Evolutionary conservation across 1,284 basidiomycete genomes (phyloP), one percentile per base, ranked within the genome.

Genomic region (Xerocomus nothofagi): DNA sequence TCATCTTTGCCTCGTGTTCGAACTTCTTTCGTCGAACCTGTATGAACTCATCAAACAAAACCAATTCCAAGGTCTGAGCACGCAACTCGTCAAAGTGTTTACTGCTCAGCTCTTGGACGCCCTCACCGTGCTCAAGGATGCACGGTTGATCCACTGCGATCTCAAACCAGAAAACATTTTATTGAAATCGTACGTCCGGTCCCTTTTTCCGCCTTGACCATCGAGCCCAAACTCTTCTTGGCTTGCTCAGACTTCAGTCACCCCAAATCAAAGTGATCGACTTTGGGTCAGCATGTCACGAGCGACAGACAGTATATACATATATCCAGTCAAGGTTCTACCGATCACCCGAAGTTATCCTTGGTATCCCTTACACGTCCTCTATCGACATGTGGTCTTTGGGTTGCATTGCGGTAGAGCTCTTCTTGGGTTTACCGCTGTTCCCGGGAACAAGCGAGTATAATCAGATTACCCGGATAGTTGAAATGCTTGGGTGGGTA

Each of bases 11-110:
- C 86, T 99, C 56, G 96, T 99, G 40, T 98, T 99, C 67, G 96
- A 99, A 72, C 81, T 98, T 49, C 81, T 99, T 8, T 97, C 93
- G 17, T 97, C 93, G 34, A 99, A 99, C 68, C 78, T 99, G 53
- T 99, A 99, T 77, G 96, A 99, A 72, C 82, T 99, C 61, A 99
- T 99, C 84, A 99, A 99, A 77, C 97, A 99, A 74, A 99, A 99
- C 72, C 93, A 96, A 67, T 99, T 99, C 80, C 91, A 97, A 70
- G 97, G 96, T 3, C 75, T 99, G 45, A 94, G 90, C 71, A 96
- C 93, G 5, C 93, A 96, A 66, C 84, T 99, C 40, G 96, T 99
- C 61, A 93, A 98, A 64, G 96, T 99, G 31, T 99, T 99, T 66
- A 98, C 96, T 49, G 88, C 91, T 1, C 96, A 99, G 70, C 74